Percentiles rank a stretch among this genome's conserved stretches.
Conservation (phyloP, 768 basidiomycete genomes). For the Boletus rubroflammeus region DNA sequence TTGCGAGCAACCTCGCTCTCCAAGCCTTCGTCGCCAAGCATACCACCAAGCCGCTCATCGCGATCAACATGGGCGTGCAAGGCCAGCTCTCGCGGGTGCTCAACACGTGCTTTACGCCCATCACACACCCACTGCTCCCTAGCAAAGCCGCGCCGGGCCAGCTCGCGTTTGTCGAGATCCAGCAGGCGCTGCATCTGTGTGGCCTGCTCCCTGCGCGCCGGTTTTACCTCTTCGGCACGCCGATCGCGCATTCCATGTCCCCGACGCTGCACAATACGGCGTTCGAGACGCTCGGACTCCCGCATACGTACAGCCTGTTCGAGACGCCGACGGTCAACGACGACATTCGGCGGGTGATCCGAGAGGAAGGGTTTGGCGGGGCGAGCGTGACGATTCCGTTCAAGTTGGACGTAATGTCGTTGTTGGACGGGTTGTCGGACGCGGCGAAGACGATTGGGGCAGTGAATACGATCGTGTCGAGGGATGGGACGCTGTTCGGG, state of each 20-base stretch:
- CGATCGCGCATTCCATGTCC: conserved; percentile 86
- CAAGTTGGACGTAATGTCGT: conserved; percentile 85
- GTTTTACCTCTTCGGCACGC: conserved; percentile 88
- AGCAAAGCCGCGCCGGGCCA: conserved; percentile 90
- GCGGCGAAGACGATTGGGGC: conserved; percentile 88
- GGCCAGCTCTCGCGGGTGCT: conserved; percentile 91
- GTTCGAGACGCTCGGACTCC: conserved; percentile 77
- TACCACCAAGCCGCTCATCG: conserved; percentile 77
- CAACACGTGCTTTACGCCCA: conserved; percentile 81
- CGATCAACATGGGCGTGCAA: conserved; percentile 87
- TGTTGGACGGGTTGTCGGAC: conserved; percentile 74
- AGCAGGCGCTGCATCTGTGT: conserved; percentile 73
- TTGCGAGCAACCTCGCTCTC: conserved; percentile 79
- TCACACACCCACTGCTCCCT: conserved; percentile 87
- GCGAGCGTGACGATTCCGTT: conserved; percentile 96
- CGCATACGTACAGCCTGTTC: conserved; percentile 74
- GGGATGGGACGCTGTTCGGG: conserved; percentile 57
- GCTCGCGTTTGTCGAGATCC: conserved; percentile 83
- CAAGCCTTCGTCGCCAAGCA: conserved; percentile 63
- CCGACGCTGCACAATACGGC: conserved; percentile 92
- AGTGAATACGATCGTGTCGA: conserved; percentile 81
- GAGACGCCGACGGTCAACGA: conserved; percentile 69
- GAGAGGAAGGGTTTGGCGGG: conserved; percentile 78
- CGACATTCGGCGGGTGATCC: conserved; percentile 59
- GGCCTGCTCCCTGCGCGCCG: conserved; percentile 70